Base-by-base conservation (phyloP, 148 eudicot genomes). In the Arbutus unedo region DNA sequence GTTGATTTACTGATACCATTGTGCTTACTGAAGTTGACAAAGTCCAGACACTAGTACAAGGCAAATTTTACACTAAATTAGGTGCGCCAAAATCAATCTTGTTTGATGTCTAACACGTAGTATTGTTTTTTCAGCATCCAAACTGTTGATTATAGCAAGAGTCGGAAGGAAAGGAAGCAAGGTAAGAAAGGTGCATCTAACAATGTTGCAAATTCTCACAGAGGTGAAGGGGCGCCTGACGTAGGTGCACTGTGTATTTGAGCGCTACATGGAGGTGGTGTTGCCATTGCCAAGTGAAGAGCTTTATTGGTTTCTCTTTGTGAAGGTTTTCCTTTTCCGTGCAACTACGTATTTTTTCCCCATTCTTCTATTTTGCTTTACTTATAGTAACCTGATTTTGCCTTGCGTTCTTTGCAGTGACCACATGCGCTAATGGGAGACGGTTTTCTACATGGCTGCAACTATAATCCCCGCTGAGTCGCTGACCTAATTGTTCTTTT, bases 191-290 rank as follows among this genome's bases (percentile, higher is more conserved):
- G 82, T n/a, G 83, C 81, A 76, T 23, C 89, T 67, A 72, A 74
- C 19, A 64, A 76, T 49, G 82, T 76, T 74, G 83, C 67, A 49
- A 81, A 85, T 48, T 81, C 90, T 8, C 59, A 62, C 67, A 84
- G 79, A 81, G 73, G 87, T 50, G 89, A 91, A 83, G 91, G 78
- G 84, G 77, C 92, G 50, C 90, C 87, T 79, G 97, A 95, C 85
- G 84, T 95, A 85, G 98, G 98, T 80, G 93, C 97, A 72, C 88
- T 95, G 67, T 93, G 98, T 86, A 95, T 95, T 72, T 95, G 88
- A 92, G 44, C 70, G 1, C 70, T 74, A 41, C 79, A 54, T 76
- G 7, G 45, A 85, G 92, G 90, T 88, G 84, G 59, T 76, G 18
- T 54, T 9, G 68, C 62, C 43, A 71, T 41, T 18, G 54, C 31